Evolutionary conservation across 495 filamentous ascomycete genomes (phyloP).

Genomic region (Letharia columbiana): DNA sequence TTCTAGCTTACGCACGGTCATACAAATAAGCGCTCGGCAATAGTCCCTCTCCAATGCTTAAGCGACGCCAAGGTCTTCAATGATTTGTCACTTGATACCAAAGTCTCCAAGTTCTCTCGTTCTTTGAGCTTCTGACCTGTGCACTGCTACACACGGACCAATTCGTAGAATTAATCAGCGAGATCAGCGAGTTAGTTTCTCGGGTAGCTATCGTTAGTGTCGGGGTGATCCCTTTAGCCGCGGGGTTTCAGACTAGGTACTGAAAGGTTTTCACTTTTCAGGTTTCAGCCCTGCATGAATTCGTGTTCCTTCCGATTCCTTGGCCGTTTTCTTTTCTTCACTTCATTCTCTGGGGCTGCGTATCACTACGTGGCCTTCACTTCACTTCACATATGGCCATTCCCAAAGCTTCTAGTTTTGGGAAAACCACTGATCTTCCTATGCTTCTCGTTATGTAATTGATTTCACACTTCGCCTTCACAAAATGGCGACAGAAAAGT

Average conservation of each 20-base stretch:
- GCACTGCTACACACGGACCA: not conserved
- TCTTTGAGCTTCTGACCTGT: not conserved
- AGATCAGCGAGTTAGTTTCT: constrained; percentile 8
- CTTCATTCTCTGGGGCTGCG: not conserved
- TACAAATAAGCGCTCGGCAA: not conserved
- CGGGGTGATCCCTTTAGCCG: not conserved
- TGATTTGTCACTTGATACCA: not conserved
- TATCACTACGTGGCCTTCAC: constrained; percentile 10
- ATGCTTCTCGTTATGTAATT: constrained; percentile 14
- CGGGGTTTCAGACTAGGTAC: not conserved
- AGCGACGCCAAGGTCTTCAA: not conserved
- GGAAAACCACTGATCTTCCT: not conserved
- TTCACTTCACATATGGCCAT: constrained; percentile 8
- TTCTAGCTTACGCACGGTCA: not conserved
- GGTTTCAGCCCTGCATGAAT: not conserved
- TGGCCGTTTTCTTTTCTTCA: not conserved
- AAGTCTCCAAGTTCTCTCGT: not conserved
- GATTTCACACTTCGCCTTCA: constrained; percentile 6
- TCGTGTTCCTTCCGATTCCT: not conserved
- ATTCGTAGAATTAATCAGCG: not conserved
- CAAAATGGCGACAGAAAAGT: constrained; percentile 20
- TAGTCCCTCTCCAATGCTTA: not conserved
- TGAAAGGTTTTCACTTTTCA: too few relatives aligned
- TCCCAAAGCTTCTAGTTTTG: constrained; percentile 8
- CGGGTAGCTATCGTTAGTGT: constrained; percentile 8